Percentiles rank a stretch among this genome's conserved stretches.
phyloP scores from a whole-genome alignment of 2,329 filamentous ascomycete species.

The Cladosporium cucumerinum region DNA sequence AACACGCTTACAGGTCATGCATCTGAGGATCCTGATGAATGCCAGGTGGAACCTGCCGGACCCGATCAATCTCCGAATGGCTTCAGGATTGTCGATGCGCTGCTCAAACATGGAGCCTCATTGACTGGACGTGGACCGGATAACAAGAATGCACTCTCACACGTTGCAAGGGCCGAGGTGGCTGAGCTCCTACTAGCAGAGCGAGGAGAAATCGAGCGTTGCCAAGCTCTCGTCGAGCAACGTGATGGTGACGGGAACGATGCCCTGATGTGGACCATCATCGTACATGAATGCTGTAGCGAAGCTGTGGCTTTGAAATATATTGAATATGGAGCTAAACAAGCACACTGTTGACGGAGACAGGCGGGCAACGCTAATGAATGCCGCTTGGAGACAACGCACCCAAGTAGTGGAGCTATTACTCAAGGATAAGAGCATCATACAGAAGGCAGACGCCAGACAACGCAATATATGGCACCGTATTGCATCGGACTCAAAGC shows the following conservation, averaged over 20 bases:
- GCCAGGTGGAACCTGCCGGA: not conserved
- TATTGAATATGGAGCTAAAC: constrained; percentile 33
- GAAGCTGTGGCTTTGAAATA: constrained; percentile 31
- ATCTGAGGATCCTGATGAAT: not conserved
- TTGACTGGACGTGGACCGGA: not conserved
- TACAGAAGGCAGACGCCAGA: constrained; percentile 17
- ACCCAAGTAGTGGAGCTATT: constrained; percentile 37
- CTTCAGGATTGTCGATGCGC: not conserved
- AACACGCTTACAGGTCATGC: not conserved
- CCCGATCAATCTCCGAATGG: not conserved
- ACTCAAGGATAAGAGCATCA: constrained; percentile 25
- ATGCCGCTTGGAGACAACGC: constrained; percentile 43
- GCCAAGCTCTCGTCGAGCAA: constrained; percentile 34
- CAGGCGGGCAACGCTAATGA: constrained; percentile 21
- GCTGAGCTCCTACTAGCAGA: not conserved
- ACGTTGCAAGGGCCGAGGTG: not conserved
- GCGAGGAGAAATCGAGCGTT: not conserved
- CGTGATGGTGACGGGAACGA: constrained; percentile 40
- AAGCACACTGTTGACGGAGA: constrained; percentile 17
- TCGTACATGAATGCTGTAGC: not conserved
- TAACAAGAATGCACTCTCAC: not conserved
- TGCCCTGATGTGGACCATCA: constrained; percentile 23
- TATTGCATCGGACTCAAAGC: constrained; percentile 39
- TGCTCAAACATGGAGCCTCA: not conserved
- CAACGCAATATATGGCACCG: constrained; percentile 36